phyloP scores from a whole-genome alignment of 768 basidiomycete species.

The Omphalotus guepiniiformis region DNA sequence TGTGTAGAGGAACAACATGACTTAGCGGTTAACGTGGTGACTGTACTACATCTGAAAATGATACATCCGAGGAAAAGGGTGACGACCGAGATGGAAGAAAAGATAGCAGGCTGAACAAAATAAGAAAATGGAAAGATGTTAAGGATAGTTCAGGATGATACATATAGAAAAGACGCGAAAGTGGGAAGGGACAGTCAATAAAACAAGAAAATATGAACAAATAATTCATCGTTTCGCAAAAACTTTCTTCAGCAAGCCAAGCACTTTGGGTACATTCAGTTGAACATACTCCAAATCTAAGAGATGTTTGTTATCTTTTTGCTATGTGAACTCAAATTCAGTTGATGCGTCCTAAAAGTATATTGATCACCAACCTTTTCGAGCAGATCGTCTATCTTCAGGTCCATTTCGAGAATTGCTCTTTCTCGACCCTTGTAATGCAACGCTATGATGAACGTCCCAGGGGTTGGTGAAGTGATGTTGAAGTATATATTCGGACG shows the following conservation, averaged over 20 bases:
- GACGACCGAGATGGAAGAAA: neutral
- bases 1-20: slow-evolving; percentile 9
- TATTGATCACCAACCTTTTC: slow-evolving; percentile 69
- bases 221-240: slow-evolving; percentile 34
- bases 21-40: slow-evolving; percentile 4
- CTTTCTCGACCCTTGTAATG: slow-evolving; percentile 99
- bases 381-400: slow-evolving; percentile 96
- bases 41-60: slow-evolving; percentile 9
- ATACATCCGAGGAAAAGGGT: slow-evolving; percentile 8
- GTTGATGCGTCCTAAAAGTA: neutral
- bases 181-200: slow-evolving; percentile 7
- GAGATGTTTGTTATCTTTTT: slow-evolving; percentile 98
- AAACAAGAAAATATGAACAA: slow-evolving; percentile 15
- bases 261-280: slow-evolving; percentile 92
- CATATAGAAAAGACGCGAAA: slow-evolving; percentile 6
- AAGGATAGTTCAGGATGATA: slow-evolving; percentile 8
- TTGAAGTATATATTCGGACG: slow-evolving; percentile 99
- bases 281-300: slow-evolving; percentile 98
- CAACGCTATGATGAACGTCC: slow-evolving; percentile 97
- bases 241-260: slow-evolving; percentile 90
- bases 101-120: slow-evolving; percentile 5
- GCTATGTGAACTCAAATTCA: slow-evolving; percentile 42
- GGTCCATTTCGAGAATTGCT: slow-evolving; percentile 98
- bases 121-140: neutral
- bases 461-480: slow-evolving; percentile 95